Percentiles rank a stretch among this genome's conserved stretches.
Conservation (phyloP, 345 rosid species). For the Pistacia vera region DNA sequence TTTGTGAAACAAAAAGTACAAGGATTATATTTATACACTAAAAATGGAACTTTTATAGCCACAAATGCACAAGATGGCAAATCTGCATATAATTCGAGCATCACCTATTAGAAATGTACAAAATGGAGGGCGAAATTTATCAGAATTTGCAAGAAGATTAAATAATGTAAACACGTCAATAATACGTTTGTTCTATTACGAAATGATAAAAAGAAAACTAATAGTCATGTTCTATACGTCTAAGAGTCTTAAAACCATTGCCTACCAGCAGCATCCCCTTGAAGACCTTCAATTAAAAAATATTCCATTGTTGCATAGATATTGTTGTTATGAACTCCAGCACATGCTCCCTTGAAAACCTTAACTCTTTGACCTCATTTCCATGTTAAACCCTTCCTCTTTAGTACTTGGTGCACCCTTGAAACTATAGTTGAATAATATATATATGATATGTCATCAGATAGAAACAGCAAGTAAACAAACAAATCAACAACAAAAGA, state of each 20-base stretch:
- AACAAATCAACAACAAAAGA: background rate
- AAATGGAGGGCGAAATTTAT: slow-evolving; percentile 10
- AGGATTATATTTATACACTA: background rate
- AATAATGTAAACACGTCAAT: background rate
- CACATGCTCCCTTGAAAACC: slow-evolving; percentile 66
- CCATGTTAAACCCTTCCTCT: slow-evolving; percentile 54
- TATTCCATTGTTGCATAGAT: slow-evolving; percentile 66
- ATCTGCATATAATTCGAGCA: slow-evolving; percentile 81
- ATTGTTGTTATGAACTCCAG: slow-evolving; percentile 45
- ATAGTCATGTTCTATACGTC: background rate
- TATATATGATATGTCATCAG: background rate
- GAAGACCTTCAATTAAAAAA: slow-evolving; percentile 68
- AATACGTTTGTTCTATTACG: background rate
- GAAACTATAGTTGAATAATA: slow-evolving; percentile 44
- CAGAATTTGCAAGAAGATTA: background rate
- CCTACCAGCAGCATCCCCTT: slow-evolving; percentile 76
- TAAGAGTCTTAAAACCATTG: slow-evolving; percentile 4
- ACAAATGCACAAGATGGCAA: background rate
- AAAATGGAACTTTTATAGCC: background rate
- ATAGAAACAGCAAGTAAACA: background rate
- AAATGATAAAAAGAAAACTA: background rate
- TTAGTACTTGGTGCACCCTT: slow-evolving; percentile 54
- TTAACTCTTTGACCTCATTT: slow-evolving; percentile 62
- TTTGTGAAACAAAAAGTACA: background rate
- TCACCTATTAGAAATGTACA: slow-evolving; percentile 47